Base-by-base conservation (phyloP, 257 asterid species). In the Petrea volubilis region DNA sequence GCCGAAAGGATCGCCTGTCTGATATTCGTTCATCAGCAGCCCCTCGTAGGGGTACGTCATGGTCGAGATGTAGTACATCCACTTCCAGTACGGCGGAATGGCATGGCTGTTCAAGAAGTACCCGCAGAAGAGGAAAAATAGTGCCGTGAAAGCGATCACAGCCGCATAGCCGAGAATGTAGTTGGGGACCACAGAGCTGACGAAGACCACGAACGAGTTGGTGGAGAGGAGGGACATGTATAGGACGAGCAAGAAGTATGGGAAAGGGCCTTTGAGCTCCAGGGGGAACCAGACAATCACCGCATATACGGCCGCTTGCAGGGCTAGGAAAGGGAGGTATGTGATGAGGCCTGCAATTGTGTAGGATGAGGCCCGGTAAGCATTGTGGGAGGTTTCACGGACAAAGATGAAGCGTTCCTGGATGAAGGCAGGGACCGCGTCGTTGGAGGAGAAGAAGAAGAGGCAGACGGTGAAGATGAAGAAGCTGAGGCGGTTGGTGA, bases 41-140 rank as follows among this genome's bases (percentile, higher is more conserved):
- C 97, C 97, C 74, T 91, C 96, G 18, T 91, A 91, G 0, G 95
- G 97, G 52, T 91, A 89, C 1, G 95, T 84, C 97, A 91, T 91
- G 1, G 97, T 89, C 0, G 96, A 91, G 2, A 79, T 46, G n/a
- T 85, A 82, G 64, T 91, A 80, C 97, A 91, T 89, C 97, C 97
- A 91, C 53, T 82, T 89, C 97, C 97, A 91, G 47, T 87, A 87
- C 3, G 5, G 5, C 2, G 97, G 97, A 40, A 91, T 89, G 3
- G 61, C 91, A 28, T 76, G 60, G 70, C 81, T 84, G 71, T 74
- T 76, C 74, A 86, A 24, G 64, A 89, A 87, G 75, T 89, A 91
- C 0, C 97, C 96, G 31, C 95, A 91, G 61, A 91, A 91, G 55
- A 91, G 81, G 79, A 89, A 91, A 80, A 91, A 91, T 0, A 91